Evolutionary conservation across 2,329 filamentous ascomycete species (phyloP).

Genomic region (Pseudocercospora crystallina): DNA sequence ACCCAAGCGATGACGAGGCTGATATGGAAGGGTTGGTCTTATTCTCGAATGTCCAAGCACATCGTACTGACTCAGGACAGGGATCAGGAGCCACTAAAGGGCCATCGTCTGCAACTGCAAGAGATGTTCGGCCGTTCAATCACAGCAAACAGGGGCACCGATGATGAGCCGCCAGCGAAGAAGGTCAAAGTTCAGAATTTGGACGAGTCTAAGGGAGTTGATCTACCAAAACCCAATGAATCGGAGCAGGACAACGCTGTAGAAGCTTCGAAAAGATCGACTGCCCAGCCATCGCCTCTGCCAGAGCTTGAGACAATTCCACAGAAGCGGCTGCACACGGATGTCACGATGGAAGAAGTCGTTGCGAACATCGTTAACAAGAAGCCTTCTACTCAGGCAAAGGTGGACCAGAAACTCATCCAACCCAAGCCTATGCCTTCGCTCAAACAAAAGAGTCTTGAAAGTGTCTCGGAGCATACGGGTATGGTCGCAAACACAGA

Average conservation of each 20-base stretch:
- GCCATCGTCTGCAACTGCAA: conserved; percentile 6
- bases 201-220: no score
- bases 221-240: no score
- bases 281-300: not conserved
- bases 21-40: not conserved
- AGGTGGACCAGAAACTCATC: no score
- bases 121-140: not conserved
- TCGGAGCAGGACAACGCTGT: not conserved
- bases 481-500: no score
- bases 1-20: not conserved
- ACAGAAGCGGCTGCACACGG: no score
- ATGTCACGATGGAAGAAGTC: no score
- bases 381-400: no score
- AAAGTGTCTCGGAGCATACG: no score
- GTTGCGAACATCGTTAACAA: no score
- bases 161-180: not conserved
- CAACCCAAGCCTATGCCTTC: no score
- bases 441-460: no score
- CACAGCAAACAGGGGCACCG: not conserved
- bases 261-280: not conserved
- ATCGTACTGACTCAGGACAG: not conserved
- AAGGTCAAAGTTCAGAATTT: not conserved
- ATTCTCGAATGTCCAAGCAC: not conserved
- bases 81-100: not conserved
- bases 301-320: no score